A percentile compares a stretch with the other conserved stretches of the same genome.
Evolutionary conservation across 2,329 filamentous ascomycete species (phyloP).

Genomic region (Simplicillium sp.): DNA sequence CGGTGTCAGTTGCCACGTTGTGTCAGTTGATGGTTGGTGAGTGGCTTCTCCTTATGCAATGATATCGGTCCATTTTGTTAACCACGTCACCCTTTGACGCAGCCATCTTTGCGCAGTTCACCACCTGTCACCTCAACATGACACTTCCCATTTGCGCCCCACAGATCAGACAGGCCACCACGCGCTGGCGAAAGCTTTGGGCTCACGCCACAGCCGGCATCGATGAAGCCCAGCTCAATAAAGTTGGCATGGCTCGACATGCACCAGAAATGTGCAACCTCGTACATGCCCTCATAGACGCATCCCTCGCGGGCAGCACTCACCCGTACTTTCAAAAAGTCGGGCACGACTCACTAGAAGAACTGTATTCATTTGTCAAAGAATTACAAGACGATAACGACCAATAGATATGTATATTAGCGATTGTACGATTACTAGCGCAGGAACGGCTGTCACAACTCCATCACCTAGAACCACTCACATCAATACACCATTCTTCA

Average conservation of each 20-base stretch:
- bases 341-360: conserved; percentile 3
- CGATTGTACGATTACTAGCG: no score
- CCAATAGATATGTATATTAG: not conserved
- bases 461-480: no score
- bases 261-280: conserved; percentile 2
- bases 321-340: conserved; percentile 5
- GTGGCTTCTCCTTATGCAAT: not conserved
- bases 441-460: no score
- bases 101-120: not conserved
- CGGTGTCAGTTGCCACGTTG: not conserved
- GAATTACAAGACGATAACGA: not conserved
- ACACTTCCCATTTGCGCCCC: conserved; percentile 5
- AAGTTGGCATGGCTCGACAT: conserved; percentile 3
- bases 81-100: not conserved
- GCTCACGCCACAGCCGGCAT: not conserved
- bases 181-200: conserved; percentile 14
- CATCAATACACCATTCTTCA: no score
- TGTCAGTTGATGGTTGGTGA: not conserved
- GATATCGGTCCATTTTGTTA: no score
- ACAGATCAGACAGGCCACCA: conserved; percentile 8
- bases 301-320: not conserved
- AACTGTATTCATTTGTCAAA: conserved; percentile 3
- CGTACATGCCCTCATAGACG: conserved; percentile 1
- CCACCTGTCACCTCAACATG: conserved; percentile 9
- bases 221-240: not conserved